Evolutionary conservation across 148 eudicot species (phyloP).

Genomic region (Spergularia marina): DNA sequence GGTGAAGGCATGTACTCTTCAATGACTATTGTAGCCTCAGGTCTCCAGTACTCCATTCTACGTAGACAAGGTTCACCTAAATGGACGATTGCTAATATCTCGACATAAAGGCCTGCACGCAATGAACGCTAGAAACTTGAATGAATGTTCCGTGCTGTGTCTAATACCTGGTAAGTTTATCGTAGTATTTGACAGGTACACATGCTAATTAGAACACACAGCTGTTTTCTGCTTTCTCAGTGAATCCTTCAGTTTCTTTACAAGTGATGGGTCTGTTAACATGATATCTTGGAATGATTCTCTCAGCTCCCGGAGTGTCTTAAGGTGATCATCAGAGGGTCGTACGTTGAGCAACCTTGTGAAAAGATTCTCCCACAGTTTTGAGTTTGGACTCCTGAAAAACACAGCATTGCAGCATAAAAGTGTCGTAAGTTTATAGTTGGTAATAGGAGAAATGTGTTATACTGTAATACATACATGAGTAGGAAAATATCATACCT

Average conservation of each 20-base stretch:
- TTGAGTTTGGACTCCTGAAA: slow-evolving; percentile 71
- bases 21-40: too few species aligned
- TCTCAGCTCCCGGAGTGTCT: slow-evolving; percentile 47
- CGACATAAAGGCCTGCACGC: too few species aligned
- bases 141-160: background rate
- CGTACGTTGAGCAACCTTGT: slow-evolving; percentile 57
- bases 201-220: slow-evolving; percentile 62
- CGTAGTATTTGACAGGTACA: background rate
- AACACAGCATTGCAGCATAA: slow-evolving; percentile 1
- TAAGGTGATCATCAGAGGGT: slow-evolving; percentile 53
- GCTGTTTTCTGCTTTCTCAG: slow-evolving; percentile 72
- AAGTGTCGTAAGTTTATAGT: background rate
- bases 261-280: slow-evolving; percentile 52
- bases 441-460: background rate
- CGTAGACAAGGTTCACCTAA: too few species aligned
- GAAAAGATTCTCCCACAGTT: slow-evolving; percentile 73
- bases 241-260: slow-evolving; percentile 71
- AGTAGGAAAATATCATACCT: slow-evolving; percentile 36
- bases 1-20: too few species aligned
- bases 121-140: background rate
- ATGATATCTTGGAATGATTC: slow-evolving; percentile 64
- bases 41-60: too few species aligned
- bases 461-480: background rate
- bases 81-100: too few species aligned
- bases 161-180: background rate